Evolutionary conservation across 2,329 filamentous ascomycete species (phyloP).

Genomic region (Neopestalotiopsis sp.): DNA sequence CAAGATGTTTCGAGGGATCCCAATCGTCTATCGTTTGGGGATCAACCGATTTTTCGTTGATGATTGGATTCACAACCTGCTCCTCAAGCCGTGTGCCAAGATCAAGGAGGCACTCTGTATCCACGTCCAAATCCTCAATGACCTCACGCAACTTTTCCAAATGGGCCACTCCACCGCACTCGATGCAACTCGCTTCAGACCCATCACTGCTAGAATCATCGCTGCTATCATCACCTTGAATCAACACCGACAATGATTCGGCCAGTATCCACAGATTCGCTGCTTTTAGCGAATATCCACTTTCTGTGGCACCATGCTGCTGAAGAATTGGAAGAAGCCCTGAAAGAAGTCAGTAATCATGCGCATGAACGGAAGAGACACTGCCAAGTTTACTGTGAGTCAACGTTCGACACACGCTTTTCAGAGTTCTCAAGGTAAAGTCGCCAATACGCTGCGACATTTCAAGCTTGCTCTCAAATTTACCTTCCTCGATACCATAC

Average conservation of each 20-base stretch:
- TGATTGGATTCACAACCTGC: conserved; percentile 15
- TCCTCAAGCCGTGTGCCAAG: conserved; percentile 20
- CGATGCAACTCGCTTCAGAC: not conserved
- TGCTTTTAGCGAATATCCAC: not conserved
- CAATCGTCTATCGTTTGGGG: conserved; percentile 5
- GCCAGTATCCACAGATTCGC: not conserved
- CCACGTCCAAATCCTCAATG: conserved; percentile 21
- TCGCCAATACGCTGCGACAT: conserved; percentile 17
- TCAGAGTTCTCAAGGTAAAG: conserved; percentile 16
- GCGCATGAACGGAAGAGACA: not conserved
- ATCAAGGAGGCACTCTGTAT: conserved; percentile 22
- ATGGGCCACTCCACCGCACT: not conserved
- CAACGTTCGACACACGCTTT: conserved; percentile 16
- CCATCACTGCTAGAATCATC: conserved; percentile 4
- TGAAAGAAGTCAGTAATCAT: not conserved
- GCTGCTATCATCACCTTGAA: not conserved
- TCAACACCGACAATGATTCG: not conserved
- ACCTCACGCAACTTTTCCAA: conserved; percentile 17
- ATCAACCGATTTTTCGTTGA: conserved; percentile 16
- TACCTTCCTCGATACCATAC: conserved; percentile 16
- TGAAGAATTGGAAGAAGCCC: not conserved
- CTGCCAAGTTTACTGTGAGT: not conserved
- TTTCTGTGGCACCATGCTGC: not conserved
- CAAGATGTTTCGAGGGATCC: conserved; percentile 1
- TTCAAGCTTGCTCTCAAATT: conserved; percentile 15